Evolutionary conservation across 306 rosid species (phyloP), one percentile per base, ranked within the genome.

Genomic region (Cucurbita moschata): DNA sequence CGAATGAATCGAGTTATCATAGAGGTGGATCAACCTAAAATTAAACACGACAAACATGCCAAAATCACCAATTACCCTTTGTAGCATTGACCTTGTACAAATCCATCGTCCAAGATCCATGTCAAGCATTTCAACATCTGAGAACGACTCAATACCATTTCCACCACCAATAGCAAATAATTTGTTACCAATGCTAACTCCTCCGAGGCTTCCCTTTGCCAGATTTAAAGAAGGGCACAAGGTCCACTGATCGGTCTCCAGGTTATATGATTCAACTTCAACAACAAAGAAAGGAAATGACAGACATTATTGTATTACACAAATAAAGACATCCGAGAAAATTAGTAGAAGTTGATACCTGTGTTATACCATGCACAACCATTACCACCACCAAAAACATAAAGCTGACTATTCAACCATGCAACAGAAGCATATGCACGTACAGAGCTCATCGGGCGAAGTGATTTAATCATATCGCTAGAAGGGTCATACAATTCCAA

Each of bases 251-350:
- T 88, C 85, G 54, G 40, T 56, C 73, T 62, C 57, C 18, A 82
- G 88, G 74, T 76, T 78, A 79, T 86, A 91, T 5, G 92, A 91
- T 79, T 89, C 96, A 73, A 91, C 99, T 94, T 75, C 80, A 81
- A 81, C 11, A 77, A 40, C 16, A 46, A 52, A 77, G 44, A 67
- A 71, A 35, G 37, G 19, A 50, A 50, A 50, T 84, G 56, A 30
- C 35, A 74, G 52, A 39, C 75, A 76, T 56, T 58, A 4, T n/a
- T 66, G 65, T 26, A 56, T 43, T 59, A 37, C 37, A 39, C 40
- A 60, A 35, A 44, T 35, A 54, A 72, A 76, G 49, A 63, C 11
- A 77, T 73, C 35, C 54, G 51, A 37, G 54, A 71, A 77, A 77
- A 50, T 47, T 57, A 62, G 74, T 61, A 71, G 51, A 66, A 75